Conservation (phyloP, 192 early-diverging fungal genomes). For the Pilaira anomala region DNA sequence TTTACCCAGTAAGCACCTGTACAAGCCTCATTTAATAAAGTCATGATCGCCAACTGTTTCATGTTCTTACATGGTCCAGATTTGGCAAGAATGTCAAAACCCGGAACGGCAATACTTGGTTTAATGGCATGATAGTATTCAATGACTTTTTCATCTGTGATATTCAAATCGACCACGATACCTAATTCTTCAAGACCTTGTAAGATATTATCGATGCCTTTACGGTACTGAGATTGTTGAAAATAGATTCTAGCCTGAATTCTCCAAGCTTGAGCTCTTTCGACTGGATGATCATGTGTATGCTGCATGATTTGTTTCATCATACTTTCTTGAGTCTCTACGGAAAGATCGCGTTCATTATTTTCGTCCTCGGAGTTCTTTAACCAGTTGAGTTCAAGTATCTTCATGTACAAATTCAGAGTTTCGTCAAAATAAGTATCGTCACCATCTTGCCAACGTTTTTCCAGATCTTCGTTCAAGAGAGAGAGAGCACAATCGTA, state of each 20-base stretch:
- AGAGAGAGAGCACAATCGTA: slow-evolving; percentile 12
- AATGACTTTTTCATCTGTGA: background rate
- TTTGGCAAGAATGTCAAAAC: slow-evolving; percentile 7
- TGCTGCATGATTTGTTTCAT: slow-evolving; percentile 13
- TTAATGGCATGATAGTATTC: background rate
- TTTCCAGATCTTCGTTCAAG: background rate
- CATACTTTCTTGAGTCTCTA: background rate
- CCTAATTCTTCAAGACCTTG: slow-evolving; percentile 10
- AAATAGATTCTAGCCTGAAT: slow-evolving; percentile 20
- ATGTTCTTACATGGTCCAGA: slow-evolving; percentile 13
- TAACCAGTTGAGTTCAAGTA: slow-evolving; percentile 12
- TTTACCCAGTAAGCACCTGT: slow-evolving; percentile 27
- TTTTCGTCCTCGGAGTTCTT: background rate
- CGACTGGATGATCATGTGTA: slow-evolving; percentile 7
- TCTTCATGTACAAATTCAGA: slow-evolving; percentile 17
- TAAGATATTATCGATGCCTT: slow-evolving; percentile 18
- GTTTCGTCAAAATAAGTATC: slow-evolving; percentile 23
- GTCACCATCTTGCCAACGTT: slow-evolving; percentile 13
- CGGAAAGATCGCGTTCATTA: background rate
- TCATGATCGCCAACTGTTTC: slow-evolving; percentile 18
- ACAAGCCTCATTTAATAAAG: slow-evolving; percentile 25
- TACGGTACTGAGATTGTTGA: slow-evolving; percentile 16
- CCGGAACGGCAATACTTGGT: background rate
- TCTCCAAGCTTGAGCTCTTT: slow-evolving; percentile 24
- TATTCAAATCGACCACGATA: background rate